Evolutionary conservation across 2,329 filamentous ascomycete species (phyloP).

Genomic region (Escovopsis sp.): DNA sequence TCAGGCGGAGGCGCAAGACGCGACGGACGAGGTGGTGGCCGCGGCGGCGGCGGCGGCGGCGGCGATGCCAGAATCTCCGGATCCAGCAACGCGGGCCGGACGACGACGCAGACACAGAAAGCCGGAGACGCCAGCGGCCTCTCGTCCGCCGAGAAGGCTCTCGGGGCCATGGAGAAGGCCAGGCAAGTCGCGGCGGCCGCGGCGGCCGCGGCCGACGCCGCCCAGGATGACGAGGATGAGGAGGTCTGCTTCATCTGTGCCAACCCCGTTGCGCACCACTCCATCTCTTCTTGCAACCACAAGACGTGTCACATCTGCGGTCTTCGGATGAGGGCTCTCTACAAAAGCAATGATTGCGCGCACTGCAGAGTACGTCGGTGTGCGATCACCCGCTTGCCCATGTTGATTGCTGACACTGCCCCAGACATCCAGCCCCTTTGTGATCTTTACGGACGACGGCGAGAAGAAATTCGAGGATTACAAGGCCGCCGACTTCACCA

Average conservation of each 20-base stretch:
- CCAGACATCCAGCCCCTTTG: conserved; percentile 56
- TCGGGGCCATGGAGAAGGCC: conserved; percentile 17
- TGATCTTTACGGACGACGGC: conserved; percentile 82
- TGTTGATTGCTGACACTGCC: neutral
- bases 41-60: conserved; percentile 10
- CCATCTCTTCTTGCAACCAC: conserved; percentile 89
- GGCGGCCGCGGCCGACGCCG: conserved; percentile 13
- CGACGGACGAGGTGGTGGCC: conserved; percentile 14
- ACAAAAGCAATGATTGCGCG: conserved; percentile 94
- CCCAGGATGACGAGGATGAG: conserved; percentile 42
- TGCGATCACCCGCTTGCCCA: conserved; percentile 6
- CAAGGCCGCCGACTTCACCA: conserved; percentile 53
- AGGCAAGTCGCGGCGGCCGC: conserved; percentile 18
- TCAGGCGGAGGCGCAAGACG: conserved; percentile 19
- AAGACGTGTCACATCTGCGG: conserved; percentile 94
- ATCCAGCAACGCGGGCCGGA: conserved; percentile 13
- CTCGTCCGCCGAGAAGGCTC: neutral
- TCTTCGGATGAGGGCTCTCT: conserved; percentile 77
- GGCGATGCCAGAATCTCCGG: conserved; percentile 9
- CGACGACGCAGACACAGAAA: conserved; percentile 18
- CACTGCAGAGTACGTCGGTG: conserved; percentile 65
- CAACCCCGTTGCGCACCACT: conserved; percentile 72
- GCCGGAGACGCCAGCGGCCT: neutral
- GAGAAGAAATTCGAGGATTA: conserved; percentile 82
- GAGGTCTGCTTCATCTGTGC: conserved; percentile 98